phyloP scores from a whole-genome alignment of 441 rosid species.

The Populus tomentosa region DNA sequence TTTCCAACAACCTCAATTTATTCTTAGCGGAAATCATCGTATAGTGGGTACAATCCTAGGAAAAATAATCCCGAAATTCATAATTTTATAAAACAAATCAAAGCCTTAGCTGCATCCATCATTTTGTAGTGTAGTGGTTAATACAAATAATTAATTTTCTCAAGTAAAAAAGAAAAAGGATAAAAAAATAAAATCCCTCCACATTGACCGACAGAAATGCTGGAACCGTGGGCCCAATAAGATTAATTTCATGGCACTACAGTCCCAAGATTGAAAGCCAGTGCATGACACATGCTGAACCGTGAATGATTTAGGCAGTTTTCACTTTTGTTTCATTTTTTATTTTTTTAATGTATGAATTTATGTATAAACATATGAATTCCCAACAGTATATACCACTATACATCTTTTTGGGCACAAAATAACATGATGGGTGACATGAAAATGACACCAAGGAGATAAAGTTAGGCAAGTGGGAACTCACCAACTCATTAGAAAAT shows the following conservation, averaged over 20 bases:
- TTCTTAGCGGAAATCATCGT: no score
- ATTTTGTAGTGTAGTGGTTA: not conserved
- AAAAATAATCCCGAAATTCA: not conserved
- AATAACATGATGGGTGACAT: constrained; percentile 7
- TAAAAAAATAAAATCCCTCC: not conserved
- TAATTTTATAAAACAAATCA: not conserved
- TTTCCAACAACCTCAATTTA: no score
- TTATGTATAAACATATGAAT: not conserved
- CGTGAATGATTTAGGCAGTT: constrained; percentile 12
- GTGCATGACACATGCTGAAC: constrained; percentile 1
- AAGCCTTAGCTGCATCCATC: not conserved
- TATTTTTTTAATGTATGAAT: not conserved
- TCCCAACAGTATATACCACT: not conserved
- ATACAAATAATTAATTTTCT: not conserved
- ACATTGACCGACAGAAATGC: not conserved
- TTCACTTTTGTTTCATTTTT: no score
- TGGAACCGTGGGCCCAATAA: not conserved
- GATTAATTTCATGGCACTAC: not conserved
- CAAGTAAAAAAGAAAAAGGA: not conserved
- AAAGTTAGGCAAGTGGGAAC: constrained; percentile 42
- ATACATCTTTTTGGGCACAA: not conserved
- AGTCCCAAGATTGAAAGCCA: no score
- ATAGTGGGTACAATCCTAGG: no score
- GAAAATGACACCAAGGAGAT: constrained; percentile 20
- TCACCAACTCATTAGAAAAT: constrained; percentile 18